Percentiles rank a stretch among this genome's conserved stretches.
These are phyloP conservation scores for Zelonia costaricensis DNA, from an alignment of 208 protist species.

Conservation along the genomic window DNA sequence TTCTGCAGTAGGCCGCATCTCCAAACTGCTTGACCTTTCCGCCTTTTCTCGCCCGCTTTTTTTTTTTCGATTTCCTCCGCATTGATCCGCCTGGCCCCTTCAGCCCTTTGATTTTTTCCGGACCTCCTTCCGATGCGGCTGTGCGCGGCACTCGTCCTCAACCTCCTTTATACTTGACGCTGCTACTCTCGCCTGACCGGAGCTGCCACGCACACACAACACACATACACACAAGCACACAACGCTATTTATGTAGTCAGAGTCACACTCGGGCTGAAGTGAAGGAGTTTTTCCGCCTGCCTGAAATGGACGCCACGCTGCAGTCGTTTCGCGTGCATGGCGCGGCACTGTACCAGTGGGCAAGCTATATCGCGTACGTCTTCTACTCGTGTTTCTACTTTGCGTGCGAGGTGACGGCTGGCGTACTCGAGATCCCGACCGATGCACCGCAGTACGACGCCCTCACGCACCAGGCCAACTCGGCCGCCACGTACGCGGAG, in stretches of 20 bases:
- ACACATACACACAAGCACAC: too few species aligned
- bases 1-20: too few species aligned
- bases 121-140: too few species aligned
- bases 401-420: slow-evolving; percentile 41
- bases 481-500: slow-evolving; percentile 36
- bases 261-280: too few species aligned
- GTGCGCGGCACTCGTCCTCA: too few species aligned
- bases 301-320: slow-evolving; percentile 11
- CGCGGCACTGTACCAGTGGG: slow-evolving; percentile 14
- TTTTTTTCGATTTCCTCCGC: slow-evolving; percentile 8
- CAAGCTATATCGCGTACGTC: slow-evolving; percentile 18
- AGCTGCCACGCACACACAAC: too few species aligned
- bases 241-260: too few species aligned
- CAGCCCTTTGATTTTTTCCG: too few species aligned
- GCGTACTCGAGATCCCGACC: slow-evolving; percentile 43
- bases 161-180: background rate
- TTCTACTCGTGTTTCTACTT: slow-evolving; percentile 30
- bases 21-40: background rate
- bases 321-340: slow-evolving; percentile 6
- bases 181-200: too few species aligned
- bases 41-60: slow-evolving; percentile 17
- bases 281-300: too few species aligned
- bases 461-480: slow-evolving; percentile 19
- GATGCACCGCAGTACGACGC: slow-evolving; percentile 32
- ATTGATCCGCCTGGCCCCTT: too few species aligned